Percentiles rank a stretch among this genome's conserved stretches.
These are phyloP conservation scores for Castanopsis chinensis DNA, from an alignment of 306 rosid species.

Conservation along the genomic window DNA sequence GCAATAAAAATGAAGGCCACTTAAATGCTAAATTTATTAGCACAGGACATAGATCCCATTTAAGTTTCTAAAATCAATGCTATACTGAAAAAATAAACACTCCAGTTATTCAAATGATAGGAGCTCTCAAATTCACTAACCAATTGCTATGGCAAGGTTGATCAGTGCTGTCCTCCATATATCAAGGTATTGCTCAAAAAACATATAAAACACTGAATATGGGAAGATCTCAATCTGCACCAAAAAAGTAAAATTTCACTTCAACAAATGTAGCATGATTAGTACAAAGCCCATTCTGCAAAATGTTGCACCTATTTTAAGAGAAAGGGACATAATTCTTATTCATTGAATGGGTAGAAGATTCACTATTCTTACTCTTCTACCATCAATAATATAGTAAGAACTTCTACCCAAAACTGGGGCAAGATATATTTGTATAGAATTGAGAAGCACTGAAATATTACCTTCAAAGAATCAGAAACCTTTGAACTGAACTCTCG, in stretches of 20 bases:
- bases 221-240: conserved; percentile 98
- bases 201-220: conserved; percentile 93
- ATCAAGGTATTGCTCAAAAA: conserved; percentile 97
- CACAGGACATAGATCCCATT: neutral
- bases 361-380: neutral
- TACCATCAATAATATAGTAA: neutral
- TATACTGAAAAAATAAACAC: conserved; percentile 3
- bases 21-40: neutral
- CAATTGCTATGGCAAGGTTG: conserved; percentile 95
- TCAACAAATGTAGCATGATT: conserved; percentile 10
- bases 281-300: neutral
- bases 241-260: conserved; percentile 37
- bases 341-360: conserved; percentile 11
- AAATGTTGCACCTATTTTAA: neutral
- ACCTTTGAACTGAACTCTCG: conserved; percentile 84
- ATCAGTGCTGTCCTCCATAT: conserved; percentile 94
- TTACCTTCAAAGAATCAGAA: conserved; percentile 90
- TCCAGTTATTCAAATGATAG: neutral
- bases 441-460: neutral
- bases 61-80: neutral
- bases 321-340: conserved; percentile 22
- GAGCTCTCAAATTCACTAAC: conserved; percentile 45
- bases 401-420: neutral
- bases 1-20: neutral
- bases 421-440: neutral